Percentiles rank a stretch among this genome's conserved stretches.
phyloP scores from a whole-genome alignment of 257 asterid species.

The Dorcoceras hygrometricum region DNA sequence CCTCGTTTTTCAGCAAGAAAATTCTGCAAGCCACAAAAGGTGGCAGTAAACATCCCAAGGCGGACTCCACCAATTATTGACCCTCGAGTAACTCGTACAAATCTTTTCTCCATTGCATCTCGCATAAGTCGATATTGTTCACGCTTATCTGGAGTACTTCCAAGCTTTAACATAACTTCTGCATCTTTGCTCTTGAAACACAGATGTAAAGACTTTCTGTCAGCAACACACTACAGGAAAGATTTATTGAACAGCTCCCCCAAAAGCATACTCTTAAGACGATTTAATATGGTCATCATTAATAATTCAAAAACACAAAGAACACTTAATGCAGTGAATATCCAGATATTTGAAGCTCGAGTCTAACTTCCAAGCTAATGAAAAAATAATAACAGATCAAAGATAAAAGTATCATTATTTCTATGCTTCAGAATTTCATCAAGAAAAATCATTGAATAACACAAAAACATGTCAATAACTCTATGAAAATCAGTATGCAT shows the following conservation, averaged over 20 bases:
- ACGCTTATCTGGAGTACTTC: slow-evolving; percentile 93
- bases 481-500: no score
- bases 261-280: slow-evolving; percentile 5
- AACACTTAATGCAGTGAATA: no score
- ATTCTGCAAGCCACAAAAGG: slow-evolving; percentile 81
- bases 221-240: slow-evolving; percentile 16
- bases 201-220: slow-evolving; percentile 22
- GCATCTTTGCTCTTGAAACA: slow-evolving; percentile 86
- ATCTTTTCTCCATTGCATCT: slow-evolving; percentile 98
- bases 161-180: slow-evolving; percentile 95
- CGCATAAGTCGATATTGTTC: slow-evolving; percentile 93
- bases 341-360: not conserved
- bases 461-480: no score
- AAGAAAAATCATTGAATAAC: no score
- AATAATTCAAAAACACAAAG: not conserved
- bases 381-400: not conserved
- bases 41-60: slow-evolving; percentile 93
- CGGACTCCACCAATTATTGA: slow-evolving; percentile 94
- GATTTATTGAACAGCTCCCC: slow-evolving; percentile 13
- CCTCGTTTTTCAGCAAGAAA: slow-evolving; percentile 87
- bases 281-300: not conserved
- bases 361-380: not conserved
- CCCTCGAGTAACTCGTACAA: slow-evolving; percentile 84
- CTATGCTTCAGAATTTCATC: no score
- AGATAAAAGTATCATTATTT: no score